Evolutionary conservation across 306 rosid genomes (phyloP).

Genomic region (Astragalus membranaceus): DNA sequence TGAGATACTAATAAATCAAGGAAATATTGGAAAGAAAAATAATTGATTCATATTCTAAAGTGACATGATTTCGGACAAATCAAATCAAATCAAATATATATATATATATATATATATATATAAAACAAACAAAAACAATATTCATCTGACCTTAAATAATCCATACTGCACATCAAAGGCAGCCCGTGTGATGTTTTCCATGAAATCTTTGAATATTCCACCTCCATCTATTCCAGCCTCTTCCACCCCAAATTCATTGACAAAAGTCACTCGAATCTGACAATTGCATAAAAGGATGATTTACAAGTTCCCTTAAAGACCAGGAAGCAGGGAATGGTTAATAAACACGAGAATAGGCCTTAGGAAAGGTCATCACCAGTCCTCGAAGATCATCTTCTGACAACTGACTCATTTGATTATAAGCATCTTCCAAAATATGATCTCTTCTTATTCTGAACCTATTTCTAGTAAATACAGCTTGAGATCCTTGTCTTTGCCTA

Average conservation of each 20-base stretch:
- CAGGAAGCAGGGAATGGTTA: conserved; percentile 5
- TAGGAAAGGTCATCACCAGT: conserved; percentile 38
- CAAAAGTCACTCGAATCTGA: conserved; percentile 91
- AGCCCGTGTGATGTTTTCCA: conserved; percentile 98
- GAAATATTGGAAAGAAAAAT: not conserved
- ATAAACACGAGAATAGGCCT: not conserved
- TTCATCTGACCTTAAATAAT: conserved; percentile 68
- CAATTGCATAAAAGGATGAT: conserved; percentile 14
- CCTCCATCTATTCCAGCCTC: conserved; percentile 99
- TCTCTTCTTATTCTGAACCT: conserved; percentile 87
- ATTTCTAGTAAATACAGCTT: conserved; percentile 62
- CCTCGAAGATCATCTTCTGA: conserved; percentile 96
- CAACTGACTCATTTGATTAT: conserved; percentile 83
- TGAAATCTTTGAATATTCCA: conserved; percentile 97
- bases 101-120: not conserved
- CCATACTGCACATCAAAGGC: conserved; percentile 99
- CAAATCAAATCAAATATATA: not conserved
- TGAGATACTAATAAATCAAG: not conserved
- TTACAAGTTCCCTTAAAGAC: conserved; percentile 1
- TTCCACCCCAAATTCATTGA: conserved; percentile 98
- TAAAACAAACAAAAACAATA: conserved; percentile 5
- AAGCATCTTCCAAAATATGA: conserved; percentile 95
- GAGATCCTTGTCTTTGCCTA: conserved; percentile 67
- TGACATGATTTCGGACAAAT: not conserved
- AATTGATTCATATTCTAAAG: not conserved